A percentile compares a stretch with the other conserved stretches of the same genome.
Evolutionary conservation across 148 eudicot genomes (phyloP).

Genomic region (Gaultheria prostrata): DNA sequence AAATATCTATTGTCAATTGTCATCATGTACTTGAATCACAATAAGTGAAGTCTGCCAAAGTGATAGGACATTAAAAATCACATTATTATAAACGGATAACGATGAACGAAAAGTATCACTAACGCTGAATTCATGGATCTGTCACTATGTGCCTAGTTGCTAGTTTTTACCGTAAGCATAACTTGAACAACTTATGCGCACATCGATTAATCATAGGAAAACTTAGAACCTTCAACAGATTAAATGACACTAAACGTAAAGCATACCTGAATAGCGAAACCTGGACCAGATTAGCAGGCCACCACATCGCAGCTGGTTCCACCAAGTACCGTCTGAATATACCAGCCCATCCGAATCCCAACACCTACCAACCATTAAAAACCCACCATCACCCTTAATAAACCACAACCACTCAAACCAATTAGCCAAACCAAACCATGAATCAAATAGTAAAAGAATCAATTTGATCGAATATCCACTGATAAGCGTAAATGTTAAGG

Average conservation of each 20-base stretch:
- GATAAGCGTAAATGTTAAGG: no score
- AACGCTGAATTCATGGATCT: no score
- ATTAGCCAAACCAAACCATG: no score
- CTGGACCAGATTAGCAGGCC: constrained; percentile 96
- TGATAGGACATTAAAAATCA: background rate
- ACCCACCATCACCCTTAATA: background rate
- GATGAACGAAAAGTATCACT: no score
- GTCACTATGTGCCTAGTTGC: no score
- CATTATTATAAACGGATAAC: background rate
- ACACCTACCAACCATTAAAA: constrained; percentile 67
- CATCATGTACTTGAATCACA: background rate
- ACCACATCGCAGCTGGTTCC: constrained; percentile 99
- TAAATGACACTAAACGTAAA: background rate
- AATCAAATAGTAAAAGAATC: no score
- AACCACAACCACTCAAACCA: background rate
- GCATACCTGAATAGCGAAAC: constrained; percentile 85
- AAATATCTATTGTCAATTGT: background rate
- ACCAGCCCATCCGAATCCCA: constrained; percentile 99
- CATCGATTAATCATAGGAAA: no score
- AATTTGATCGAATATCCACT: no score
- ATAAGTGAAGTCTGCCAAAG: no score
- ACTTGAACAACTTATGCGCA: no score
- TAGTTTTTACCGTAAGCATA: no score
- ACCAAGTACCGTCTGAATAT: constrained; percentile 78
- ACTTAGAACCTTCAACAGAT: background rate